Evolutionary conservation across 345 rosid species (phyloP).

Genomic region (Aethionema arabicum): DNA sequence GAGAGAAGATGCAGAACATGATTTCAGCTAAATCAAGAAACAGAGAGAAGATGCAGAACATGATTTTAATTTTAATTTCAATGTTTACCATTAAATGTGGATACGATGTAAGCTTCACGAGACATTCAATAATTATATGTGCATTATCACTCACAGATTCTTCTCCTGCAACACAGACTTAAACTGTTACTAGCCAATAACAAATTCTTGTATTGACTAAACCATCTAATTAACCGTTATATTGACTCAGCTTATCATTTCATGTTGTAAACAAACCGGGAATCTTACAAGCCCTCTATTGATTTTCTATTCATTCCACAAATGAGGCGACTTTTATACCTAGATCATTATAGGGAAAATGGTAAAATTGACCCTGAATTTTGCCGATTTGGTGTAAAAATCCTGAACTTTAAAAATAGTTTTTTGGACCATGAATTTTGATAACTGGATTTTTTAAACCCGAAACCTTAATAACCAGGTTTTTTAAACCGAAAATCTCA

Average conservation of each 20-base stretch:
- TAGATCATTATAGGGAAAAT: too few species aligned
- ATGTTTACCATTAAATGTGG: conserved; percentile 70
- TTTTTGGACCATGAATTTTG: too few species aligned
- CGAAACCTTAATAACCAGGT: too few species aligned
- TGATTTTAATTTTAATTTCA: too few species aligned
- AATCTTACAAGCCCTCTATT: background rate
- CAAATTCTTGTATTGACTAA: background rate
- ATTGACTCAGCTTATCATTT: background rate
- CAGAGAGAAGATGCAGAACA: background rate
- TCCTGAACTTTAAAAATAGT: too few species aligned
- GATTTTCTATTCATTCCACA: background rate
- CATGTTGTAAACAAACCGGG: background rate
- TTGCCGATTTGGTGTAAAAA: too few species aligned
- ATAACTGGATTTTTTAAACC: too few species aligned
- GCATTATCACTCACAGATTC: conserved; percentile 62
- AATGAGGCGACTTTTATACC: background rate
- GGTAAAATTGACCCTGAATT: too few species aligned
- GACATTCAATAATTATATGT: conserved; percentile 53
- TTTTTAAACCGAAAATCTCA: too few species aligned
- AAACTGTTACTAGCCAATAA: background rate
- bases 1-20: conserved; percentile 34
- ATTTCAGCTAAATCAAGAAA: too few species aligned
- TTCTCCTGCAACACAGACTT: conserved; percentile 49
- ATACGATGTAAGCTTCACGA: conserved; percentile 50
- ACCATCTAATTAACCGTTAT: conserved; percentile 9